A percentile compares a stretch with the other conserved stretches of the same genome.
Evolutionary conservation across 2,329 filamentous ascomycete species (phyloP).

Genomic region (Aspergillus sp.): DNA sequence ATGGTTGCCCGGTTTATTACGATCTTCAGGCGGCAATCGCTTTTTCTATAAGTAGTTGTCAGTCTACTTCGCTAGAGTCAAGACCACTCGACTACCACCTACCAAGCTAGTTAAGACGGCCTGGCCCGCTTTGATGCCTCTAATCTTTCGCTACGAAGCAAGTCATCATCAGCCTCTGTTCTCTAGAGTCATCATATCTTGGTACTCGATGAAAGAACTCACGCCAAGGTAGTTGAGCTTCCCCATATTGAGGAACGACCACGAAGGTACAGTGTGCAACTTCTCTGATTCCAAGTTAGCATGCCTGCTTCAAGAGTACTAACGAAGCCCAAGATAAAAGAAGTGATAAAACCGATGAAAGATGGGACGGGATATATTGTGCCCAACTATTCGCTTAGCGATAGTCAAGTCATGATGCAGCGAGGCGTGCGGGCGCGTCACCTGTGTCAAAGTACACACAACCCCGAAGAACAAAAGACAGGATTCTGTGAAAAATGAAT

Average conservation of each 20-base stretch:
- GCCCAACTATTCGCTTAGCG: background rate
- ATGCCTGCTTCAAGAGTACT: background rate
- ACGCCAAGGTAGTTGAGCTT: constrained; percentile 46
- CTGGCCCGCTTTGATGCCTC: constrained; percentile 49
- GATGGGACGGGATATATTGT: background rate
- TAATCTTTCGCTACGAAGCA: constrained; percentile 44
- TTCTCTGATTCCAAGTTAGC: background rate
- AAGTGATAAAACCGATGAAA: background rate
- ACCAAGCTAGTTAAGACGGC: constrained; percentile 50
- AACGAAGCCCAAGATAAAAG: background rate
- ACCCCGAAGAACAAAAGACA: too few relatives aligned
- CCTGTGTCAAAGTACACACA: too few relatives aligned
- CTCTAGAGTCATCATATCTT: background rate
- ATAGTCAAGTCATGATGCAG: too few relatives aligned
- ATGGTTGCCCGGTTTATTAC: constrained; percentile 16
- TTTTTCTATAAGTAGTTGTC: constrained; percentile 32
- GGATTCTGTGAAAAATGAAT: too few relatives aligned
- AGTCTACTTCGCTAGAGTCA: background rate
- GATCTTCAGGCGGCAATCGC: constrained; percentile 33
- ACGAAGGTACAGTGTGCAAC: background rate
- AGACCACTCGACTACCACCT: constrained; percentile 15
- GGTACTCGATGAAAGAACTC: constrained; percentile 16
- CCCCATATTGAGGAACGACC: constrained; percentile 33
- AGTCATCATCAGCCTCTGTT: constrained; percentile 18
- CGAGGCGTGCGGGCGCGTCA: too few relatives aligned